These are phyloP conservation scores for Fusarium setosum DNA, from an alignment of 2,329 filamentous ascomycete species.

Conservation along the genomic window DNA sequence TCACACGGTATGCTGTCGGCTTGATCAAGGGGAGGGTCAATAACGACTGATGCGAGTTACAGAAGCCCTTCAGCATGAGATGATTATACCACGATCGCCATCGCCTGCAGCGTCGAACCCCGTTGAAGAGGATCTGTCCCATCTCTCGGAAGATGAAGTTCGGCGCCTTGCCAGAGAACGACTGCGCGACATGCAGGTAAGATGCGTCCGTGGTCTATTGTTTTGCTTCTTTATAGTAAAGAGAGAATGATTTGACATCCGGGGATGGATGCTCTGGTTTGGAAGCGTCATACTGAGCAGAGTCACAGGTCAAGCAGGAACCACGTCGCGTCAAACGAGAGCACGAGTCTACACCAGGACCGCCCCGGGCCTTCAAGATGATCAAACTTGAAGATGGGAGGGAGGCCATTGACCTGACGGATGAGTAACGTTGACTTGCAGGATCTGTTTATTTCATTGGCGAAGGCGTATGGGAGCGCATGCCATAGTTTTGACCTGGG, in stretches of 20 bases:
- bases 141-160: conserved; percentile 29
- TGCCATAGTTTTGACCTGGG: neutral
- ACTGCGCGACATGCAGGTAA: conserved; percentile 27
- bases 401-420: conserved; percentile 30
- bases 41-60: neutral
- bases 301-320: neutral
- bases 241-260: too few relatives aligned
- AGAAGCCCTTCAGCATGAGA: conserved; percentile 36
- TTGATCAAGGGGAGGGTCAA: too few relatives aligned
- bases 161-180: conserved; percentile 34
- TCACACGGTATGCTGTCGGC: conserved; percentile 29
- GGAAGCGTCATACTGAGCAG: neutral
- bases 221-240: neutral
- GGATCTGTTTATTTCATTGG: neutral
- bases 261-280: too few relatives aligned
- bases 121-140: neutral
- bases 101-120: neutral
- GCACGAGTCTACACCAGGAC: neutral
- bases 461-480: neutral
- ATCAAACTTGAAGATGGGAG: conserved; percentile 21
- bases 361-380: conserved; percentile 16
- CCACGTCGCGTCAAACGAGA: conserved; percentile 17
- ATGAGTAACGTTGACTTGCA: conserved; percentile 4
- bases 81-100: conserved; percentile 37
- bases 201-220: neutral